phyloP scores from a whole-genome alignment of 2,329 filamentous ascomycete genomes.

The Alternaria consortialis region DNA sequence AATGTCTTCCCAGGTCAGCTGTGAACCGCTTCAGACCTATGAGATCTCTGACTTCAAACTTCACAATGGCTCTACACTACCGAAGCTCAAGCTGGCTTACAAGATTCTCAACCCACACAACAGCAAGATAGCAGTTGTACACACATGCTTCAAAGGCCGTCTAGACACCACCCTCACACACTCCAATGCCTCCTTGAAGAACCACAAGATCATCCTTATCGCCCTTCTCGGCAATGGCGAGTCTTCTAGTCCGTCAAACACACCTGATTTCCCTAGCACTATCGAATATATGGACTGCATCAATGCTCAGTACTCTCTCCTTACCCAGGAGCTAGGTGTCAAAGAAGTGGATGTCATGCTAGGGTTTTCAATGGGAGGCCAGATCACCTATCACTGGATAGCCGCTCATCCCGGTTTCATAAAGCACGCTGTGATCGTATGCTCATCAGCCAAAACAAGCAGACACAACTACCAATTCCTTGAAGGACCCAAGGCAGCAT shows the following conservation, averaged over 20 bases:
- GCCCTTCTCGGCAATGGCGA: slow-evolving; percentile 65
- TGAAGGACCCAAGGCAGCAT: slow-evolving; percentile 62
- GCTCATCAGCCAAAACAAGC: slow-evolving; percentile 61
- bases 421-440: slow-evolving; percentile 57
- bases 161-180: slow-evolving; percentile 62
- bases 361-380: slow-evolving; percentile 67
- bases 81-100: slow-evolving; percentile 31
- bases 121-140: slow-evolving; percentile 53
- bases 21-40: slow-evolving; percentile 22
- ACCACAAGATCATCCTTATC: slow-evolving; percentile 61
- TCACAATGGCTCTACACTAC: slow-evolving; percentile 26
- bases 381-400: slow-evolving; percentile 63
- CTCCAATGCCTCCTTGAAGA: slow-evolving; percentile 53
- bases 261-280: slow-evolving; percentile 56
- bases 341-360: slow-evolving; percentile 58
- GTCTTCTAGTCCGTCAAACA: slow-evolving; percentile 63
- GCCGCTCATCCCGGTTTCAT: slow-evolving; percentile 60
- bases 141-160: slow-evolving; percentile 65
- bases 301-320: slow-evolving; percentile 59
- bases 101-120: slow-evolving; percentile 35
- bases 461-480: slow-evolving; percentile 65
- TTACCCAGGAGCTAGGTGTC: slow-evolving; percentile 54
- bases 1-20: slow-evolving; percentile 23
- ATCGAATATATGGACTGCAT: slow-evolving; percentile 62
- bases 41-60: slow-evolving; percentile 31